Base-by-base conservation (phyloP, 768 basidiomycete species). In the Leccinum aurantiacum region DNA sequence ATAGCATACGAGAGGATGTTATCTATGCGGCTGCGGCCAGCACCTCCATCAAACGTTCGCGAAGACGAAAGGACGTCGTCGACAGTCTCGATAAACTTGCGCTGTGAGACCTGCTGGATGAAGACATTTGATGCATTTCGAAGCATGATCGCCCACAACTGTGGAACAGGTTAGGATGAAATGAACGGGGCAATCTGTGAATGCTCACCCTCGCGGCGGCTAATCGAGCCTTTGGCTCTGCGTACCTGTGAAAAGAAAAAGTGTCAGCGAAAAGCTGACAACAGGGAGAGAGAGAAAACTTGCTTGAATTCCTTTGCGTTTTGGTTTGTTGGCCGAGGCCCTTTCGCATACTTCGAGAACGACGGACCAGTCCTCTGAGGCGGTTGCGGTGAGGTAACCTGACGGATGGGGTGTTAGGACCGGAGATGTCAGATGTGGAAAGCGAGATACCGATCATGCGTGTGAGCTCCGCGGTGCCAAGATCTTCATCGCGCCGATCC, bases 71-170 rank as follows among this genome's bases (percentile, higher is more conserved):
- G 75, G 19, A 91, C 80, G 17, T 93, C 90, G 61, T 93, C 92
- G 17, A 94, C 76, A 1, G 84, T 86, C 54, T 92, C 88, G 19
- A 90, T 74, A 67, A 94, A 94, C 70, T 93, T 93, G 66, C 86
- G 85, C 33, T 86, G 79, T 14, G 84, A 81, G 41, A 85, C 87
- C 65, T 91, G 87, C 13, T 80, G 72, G 37, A 91, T 82, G 67
- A 95, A 93, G 14, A 83, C 68, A 10, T 88, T 84, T 1, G 86
- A 83, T 3, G 87, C 87, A 68, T 95, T 95, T 29, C 86, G 85
- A 38, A 95, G 81, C 88, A 95, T 90, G 65, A 95, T 88, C 3
- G 93, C 88, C 94, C 93, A 95, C 7, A 97, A 70, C 90, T 92
- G 62, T 22, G 6, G 29, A 31, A 37, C 35, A 19, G 22, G 52